phyloP scores from a whole-genome alignment of 768 basidiomycete species.

The Inosperma sp. region DNA sequence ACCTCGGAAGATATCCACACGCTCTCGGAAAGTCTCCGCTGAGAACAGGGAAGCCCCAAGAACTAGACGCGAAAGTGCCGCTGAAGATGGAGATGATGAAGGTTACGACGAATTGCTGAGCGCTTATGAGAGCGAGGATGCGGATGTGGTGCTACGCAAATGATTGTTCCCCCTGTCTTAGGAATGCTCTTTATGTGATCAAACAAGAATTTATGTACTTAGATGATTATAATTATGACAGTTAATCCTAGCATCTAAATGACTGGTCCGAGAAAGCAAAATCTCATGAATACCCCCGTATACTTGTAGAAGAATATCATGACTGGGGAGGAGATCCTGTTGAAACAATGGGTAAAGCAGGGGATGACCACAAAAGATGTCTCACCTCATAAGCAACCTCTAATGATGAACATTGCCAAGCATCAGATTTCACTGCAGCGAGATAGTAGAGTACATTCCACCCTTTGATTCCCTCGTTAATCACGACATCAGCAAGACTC shows the following conservation, averaged over 20 bases:
- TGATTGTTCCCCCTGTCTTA: too few species aligned
- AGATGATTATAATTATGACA: conserved; percentile 1
- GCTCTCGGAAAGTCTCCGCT: conserved; percentile 45
- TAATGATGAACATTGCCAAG: conserved; percentile 29
- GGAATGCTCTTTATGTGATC: too few species aligned
- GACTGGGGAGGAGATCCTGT: conserved; percentile 65
- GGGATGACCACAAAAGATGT: conserved; percentile 2
- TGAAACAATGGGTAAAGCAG: conserved; percentile 1
- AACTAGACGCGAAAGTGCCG: conserved; percentile 53
- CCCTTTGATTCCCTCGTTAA: conserved; percentile 67
- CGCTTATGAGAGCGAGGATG: conserved; percentile 78
- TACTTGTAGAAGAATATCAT: conserved; percentile 54
- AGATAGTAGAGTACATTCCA: conserved; percentile 75
- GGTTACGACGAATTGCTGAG: conserved; percentile 74
- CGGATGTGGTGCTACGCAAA: conserved; percentile 12
- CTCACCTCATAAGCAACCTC: conserved; percentile 61
- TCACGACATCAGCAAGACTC: conserved; percentile 54
- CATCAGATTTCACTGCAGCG: conserved; percentile 39
- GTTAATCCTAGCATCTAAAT: conserved; percentile 1
- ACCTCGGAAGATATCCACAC: conserved; percentile 36
- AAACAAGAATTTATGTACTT: not conserved
- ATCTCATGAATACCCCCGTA: conserved; percentile 56
- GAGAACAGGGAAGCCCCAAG: conserved; percentile 37
- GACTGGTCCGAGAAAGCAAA: conserved; percentile 20
- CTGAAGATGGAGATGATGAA: conserved; percentile 74